A percentile compares a stretch with the other conserved stretches of the same genome.
Evolutionary conservation across 73 alveolate genomes (phyloP).

Genomic region (Stentor coeruleus): DNA sequence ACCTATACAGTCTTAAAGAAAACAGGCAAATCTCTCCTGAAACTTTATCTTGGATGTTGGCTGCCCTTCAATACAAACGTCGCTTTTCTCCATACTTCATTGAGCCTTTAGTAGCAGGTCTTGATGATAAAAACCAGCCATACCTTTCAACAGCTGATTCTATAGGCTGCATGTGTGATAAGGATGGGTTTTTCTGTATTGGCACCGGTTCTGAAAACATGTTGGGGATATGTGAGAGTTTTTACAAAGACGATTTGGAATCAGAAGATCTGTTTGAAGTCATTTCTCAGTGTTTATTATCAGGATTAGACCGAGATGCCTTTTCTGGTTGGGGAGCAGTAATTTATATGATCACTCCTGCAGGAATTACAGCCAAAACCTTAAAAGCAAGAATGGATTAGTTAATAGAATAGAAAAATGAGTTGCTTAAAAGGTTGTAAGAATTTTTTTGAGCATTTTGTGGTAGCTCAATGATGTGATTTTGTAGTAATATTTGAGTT

Average conservation of each 20-base stretch:
- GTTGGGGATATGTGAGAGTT: conserved; percentile 94
- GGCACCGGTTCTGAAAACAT: conserved; percentile 83
- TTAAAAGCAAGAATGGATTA: conserved; percentile 1
- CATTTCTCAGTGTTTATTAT: conserved; percentile 74
- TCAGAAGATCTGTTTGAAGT: conserved; percentile 91
- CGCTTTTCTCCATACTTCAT: conserved; percentile 95
- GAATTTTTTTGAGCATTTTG: too few species aligned
- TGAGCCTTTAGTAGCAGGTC: conserved; percentile 93
- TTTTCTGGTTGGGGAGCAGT: conserved; percentile 98
- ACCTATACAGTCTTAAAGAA: conserved; percentile 86
- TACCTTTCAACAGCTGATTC: conserved; percentile 88
- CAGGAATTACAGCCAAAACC: neutral
- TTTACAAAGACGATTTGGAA: conserved; percentile 73
- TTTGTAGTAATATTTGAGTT: too few species aligned
- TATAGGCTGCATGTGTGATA: conserved; percentile 80
- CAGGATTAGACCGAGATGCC: conserved; percentile 93
- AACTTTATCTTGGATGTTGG: conserved; percentile 78
- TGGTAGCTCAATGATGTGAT: too few species aligned
- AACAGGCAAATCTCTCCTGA: conserved; percentile 88
- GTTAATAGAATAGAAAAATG: too few species aligned
- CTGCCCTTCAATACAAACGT: conserved; percentile 82
- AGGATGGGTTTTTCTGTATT: conserved; percentile 74
- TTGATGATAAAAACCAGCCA: conserved; percentile 76
- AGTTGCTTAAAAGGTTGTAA: too few species aligned
- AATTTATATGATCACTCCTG: conserved; percentile 58